Conservation (phyloP, 129 eudicot species). For the Centella asiatica region DNA sequence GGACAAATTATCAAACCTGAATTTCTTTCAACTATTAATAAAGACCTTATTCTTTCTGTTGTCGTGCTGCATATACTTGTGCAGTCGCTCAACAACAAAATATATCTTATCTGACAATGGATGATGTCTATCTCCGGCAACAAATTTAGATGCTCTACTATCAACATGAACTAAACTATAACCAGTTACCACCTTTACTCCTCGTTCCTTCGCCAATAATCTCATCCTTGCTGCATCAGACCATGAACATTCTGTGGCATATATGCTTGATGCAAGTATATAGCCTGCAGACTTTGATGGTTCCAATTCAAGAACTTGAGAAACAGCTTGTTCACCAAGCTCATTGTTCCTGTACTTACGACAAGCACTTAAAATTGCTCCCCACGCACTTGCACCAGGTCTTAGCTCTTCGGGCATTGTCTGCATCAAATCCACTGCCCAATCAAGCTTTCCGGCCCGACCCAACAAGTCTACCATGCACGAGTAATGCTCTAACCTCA, state of each 20-base stretch:
- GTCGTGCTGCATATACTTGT: conserved; percentile 38
- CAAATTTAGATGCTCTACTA: conserved; percentile 27
- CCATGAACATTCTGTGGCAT: conserved; percentile 60
- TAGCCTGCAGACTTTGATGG: conserved; percentile 63
- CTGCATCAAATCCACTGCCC: conserved; percentile 48
- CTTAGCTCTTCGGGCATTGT: conserved; percentile 25
- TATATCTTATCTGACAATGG: conserved; percentile 21
- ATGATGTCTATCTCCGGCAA: conserved; percentile 48
- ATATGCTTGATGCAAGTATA: conserved; percentile 70
- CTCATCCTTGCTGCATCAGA: conserved; percentile 53
- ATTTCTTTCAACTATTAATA: background rate
- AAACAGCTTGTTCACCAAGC: conserved; percentile 28
- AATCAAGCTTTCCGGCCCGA: conserved; percentile 65
- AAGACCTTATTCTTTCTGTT: background rate
- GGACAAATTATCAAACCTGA: background rate
- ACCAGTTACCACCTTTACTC: conserved; percentile 54
- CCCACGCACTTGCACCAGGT: conserved; percentile 63
- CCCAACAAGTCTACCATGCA: conserved; percentile 74
- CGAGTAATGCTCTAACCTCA: conserved; percentile 54
- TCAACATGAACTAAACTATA: conserved; percentile 51
- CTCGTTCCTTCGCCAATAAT: conserved; percentile 42
- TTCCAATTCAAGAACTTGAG: conserved; percentile 54
- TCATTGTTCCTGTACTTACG: conserved; percentile 30
- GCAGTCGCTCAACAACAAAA: conserved; percentile 34
- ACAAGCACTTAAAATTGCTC: conserved; percentile 70